Conservation (phyloP, 2,329 filamentous ascomycete genomes). For the Nannizziopsis barbatae region DNA sequence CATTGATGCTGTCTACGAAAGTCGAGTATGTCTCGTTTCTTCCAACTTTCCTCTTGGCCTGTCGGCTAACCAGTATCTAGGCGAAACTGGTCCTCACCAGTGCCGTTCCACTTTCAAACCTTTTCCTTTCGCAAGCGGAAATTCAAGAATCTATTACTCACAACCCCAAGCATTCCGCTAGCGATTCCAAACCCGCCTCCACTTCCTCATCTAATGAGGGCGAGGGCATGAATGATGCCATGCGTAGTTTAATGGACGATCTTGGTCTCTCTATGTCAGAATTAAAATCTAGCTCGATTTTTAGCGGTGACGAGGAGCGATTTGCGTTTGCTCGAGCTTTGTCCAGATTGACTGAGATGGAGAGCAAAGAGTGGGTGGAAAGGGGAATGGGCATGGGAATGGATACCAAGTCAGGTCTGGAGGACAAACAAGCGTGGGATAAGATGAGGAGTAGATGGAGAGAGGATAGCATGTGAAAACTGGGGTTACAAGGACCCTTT, state of each 20-base stretch:
- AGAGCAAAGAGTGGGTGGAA: slow-evolving; percentile 89
- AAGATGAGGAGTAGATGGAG: slow-evolving; percentile 40
- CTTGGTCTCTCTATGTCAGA: slow-evolving; percentile 72
- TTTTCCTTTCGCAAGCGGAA: slow-evolving; percentile 69
- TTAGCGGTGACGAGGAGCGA: slow-evolving; percentile 87
- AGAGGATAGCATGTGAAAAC: slow-evolving; percentile 37
- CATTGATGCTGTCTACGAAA: slow-evolving; percentile 90
- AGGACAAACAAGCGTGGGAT: slow-evolving; percentile 39
- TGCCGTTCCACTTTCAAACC: slow-evolving; percentile 68
- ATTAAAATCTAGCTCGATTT: slow-evolving; percentile 75
- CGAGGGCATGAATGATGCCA: slow-evolving; percentile 32
- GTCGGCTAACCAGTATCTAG: slow-evolving; percentile 37
- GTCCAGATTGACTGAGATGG: slow-evolving; percentile 81
- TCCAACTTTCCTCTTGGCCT: background rate
- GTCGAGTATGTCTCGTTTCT: slow-evolving; percentile 34
- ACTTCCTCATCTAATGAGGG: background rate
- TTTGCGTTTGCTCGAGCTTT: slow-evolving; percentile 91
- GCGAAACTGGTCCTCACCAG: slow-evolving; percentile 94
- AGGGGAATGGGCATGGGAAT: slow-evolving; percentile 48
- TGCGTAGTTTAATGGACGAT: slow-evolving; percentile 78
- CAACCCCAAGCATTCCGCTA: slow-evolving; percentile 1
- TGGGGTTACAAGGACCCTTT: too few species aligned
- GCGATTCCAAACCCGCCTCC: slow-evolving; percentile 16
- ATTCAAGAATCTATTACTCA: slow-evolving; percentile 45
- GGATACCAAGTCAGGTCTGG: slow-evolving; percentile 33